A percentile compares a stretch with the other conserved stretches of the same genome.
Conservation (phyloP, 2,329 filamentous ascomycete species). For the Colletotrichum abscissum region DNA sequence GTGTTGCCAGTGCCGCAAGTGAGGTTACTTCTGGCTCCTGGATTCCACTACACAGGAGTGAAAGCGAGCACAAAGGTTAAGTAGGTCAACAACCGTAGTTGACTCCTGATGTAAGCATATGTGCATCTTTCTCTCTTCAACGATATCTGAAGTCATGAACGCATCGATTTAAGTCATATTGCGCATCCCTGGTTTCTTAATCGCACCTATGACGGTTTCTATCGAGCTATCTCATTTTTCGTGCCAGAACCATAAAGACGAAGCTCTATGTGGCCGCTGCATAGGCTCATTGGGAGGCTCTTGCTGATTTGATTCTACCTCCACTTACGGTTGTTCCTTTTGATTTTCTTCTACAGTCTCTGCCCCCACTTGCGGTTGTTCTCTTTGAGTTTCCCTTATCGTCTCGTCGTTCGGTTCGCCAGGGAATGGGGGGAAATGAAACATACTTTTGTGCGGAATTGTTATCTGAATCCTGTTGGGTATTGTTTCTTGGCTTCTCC, state of each 20-base stretch:
- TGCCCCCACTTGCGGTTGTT: no score
- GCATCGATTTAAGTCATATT: no score
- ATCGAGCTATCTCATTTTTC: not conserved
- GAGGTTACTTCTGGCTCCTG: no score
- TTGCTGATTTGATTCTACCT: not conserved
- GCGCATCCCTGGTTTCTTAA: no score
- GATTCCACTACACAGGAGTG: no score
- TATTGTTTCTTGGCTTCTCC: not conserved
- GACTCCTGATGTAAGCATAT: no score
- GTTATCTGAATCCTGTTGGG: not conserved
- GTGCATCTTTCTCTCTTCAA: no score
- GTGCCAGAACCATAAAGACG: not conserved
- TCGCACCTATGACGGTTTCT: not conserved
- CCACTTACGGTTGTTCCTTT: not conserved
- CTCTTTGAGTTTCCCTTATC: not conserved
- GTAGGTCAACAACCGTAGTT: no score
- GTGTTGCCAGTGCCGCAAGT: no score
- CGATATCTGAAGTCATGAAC: no score
- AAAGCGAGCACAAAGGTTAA: no score
- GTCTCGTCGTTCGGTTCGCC: not conserved
- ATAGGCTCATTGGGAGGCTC: not conserved
- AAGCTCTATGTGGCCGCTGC: not conserved
- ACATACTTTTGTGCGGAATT: not conserved
- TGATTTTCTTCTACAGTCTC: not conserved
- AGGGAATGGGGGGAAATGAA: not conserved